Evolutionary conservation across 805 yeast species (phyloP), one percentile per base, ranked within the genome.

Genomic region (Candida takata): DNA sequence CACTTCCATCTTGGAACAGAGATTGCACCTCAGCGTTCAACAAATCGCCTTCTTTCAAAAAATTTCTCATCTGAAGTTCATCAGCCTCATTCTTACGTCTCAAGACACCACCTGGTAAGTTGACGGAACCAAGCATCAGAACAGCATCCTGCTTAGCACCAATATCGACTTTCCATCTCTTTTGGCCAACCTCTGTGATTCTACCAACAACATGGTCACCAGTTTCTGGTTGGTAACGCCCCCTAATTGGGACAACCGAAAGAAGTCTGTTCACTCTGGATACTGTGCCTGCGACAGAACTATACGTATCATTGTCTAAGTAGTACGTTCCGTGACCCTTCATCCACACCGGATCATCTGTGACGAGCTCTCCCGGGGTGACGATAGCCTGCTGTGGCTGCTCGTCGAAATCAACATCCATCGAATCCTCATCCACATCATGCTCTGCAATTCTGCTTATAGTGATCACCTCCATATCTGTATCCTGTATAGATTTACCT

Each of bases 271-370:
- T 92, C 35, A 88, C 96, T 43, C 90, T 70, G 2, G 84, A 73
- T 5, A 92, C 79, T 9, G 79, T 77, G 5, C 99, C 99, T 0
- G 96, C 96, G 6, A 90, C 95, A 0, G 97, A 81, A 3, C 95
- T 81, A 57, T 74, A 86, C 1, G 96, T 86, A 48, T 71, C 66
- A 45, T 80, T 81, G 24, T 76, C 77, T 27, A 82, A 62, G 46
- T 79, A 75, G 57, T 86, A 92, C 0, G 97, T 92, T 6, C 98
- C 98, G 54, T 90, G 98, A 21, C 98, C 98, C 54, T 95, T 75
- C 98, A 92, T 92, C 97, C 97, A 92, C 3, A 80, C 72, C 6
- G 95, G 84, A 52, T 92, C 97, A 48, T 84, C 92, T 0, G 97
- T 92, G n/a, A 92, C 84, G 34, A 88, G 63, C 56, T 92, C 97